Base-by-base conservation (phyloP, 441 rosid genomes). In the Geranium incanum region DNA sequence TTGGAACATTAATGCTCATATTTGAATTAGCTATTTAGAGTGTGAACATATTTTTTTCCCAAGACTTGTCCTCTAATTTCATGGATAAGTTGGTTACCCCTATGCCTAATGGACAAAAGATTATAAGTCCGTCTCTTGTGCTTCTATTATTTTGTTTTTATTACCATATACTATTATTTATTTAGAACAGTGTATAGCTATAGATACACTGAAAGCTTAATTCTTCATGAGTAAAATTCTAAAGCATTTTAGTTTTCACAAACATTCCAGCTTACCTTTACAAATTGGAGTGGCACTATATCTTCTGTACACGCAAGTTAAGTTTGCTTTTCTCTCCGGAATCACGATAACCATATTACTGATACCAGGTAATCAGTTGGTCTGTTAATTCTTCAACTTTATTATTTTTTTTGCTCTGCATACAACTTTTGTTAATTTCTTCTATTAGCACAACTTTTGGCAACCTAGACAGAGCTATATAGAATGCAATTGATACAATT, bases 251-350 rank as follows among this genome's bases (percentile, higher is more conserved):
- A 55, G 15, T 66, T 78, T 45, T 28, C 18, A 57, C 74, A 72
- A 66, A 63, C 60, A 4, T 84, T 83, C 84, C 97, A 94, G 97
- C 88, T 78, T 94, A 84, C 99, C 97, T 76, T 77, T 94, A 79
- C 99, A 94, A 85, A 91, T 94, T 76, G 97, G 95, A 68, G 74
- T 91, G 73, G 95, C 97, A n/a, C 76, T 94, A 77, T 94, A 86
- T 81, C 90, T 94, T 70, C 77, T 94, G 70, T 94, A 90, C 78
- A 90, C 90, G 15, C 99, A 94, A 88, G 97, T 92, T 72, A 83
- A 90, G 78, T 89, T 90, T 77, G 95, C 99, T 67, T 92, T 94
- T 81, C 81, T 86, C 5, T 83, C 97, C 67, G 97, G 99, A 78
- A 85, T 94, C 72, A 89, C 89, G 68, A 82, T 94, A 75, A 94